Percentiles rank a stretch among this genome's conserved stretches.
Conservation (phyloP, 352 stramenopile species). For the Globisporangium abappressorium region DNA sequence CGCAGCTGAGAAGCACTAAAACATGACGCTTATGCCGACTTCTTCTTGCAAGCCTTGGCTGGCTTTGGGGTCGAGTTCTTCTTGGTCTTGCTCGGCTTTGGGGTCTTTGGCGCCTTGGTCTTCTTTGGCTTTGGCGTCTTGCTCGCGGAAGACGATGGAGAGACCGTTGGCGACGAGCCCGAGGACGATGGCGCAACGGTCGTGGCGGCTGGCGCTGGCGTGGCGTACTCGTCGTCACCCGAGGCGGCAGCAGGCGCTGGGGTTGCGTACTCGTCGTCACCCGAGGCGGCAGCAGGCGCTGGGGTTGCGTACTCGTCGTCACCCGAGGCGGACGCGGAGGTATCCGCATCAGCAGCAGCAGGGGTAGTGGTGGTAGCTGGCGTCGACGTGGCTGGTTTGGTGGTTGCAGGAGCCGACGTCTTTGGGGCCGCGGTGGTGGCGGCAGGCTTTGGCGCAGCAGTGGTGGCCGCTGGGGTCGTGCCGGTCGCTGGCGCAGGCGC, state of each 20-base stretch:
- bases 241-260: conserved; percentile 5
- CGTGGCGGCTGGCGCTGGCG: conserved; percentile 1
- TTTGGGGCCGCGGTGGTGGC: conserved; percentile 1
- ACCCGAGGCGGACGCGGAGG: background rate
- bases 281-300: conserved; percentile 1
- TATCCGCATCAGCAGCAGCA: conserved; percentile 5
- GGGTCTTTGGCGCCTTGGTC: conserved; percentile 12
- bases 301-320: conserved; percentile 13
- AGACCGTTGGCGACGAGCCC: conserved; percentile 6
- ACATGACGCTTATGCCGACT: background rate
- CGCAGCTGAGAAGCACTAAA: background rate
- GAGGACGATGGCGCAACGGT: background rate
- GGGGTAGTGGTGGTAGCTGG: background rate
- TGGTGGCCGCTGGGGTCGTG: conserved; percentile 1
- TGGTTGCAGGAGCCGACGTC: conserved; percentile 2
- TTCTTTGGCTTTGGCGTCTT: conserved; percentile 16
- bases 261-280: conserved; percentile 1
- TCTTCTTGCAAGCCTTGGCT: conserved; percentile 6
- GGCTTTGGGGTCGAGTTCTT: conserved; percentile 14
- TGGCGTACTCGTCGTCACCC: conserved; percentile 3
- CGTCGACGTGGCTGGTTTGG: background rate
- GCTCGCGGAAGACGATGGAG: background rate
- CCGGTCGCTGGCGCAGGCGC: background rate
- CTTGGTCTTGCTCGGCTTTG: conserved; percentile 14
- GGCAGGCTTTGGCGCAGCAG: background rate